These are phyloP conservation scores for Rubus idaeus DNA, from an alignment of 306 rosid genomes.

Conservation along the genomic window DNA sequence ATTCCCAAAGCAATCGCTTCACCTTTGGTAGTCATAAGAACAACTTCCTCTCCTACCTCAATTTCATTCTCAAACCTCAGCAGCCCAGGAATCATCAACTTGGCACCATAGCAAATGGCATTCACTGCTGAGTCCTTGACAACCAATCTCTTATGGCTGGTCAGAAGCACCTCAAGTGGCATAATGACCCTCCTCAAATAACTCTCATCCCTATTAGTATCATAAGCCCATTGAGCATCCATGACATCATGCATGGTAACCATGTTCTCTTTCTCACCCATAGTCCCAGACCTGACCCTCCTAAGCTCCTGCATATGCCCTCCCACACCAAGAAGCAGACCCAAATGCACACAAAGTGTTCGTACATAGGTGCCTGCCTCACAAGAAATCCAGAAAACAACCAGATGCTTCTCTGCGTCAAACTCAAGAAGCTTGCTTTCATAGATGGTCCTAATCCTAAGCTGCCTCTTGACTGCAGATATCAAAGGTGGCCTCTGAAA, in stretches of 20 bases:
- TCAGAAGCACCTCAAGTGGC: conserved; percentile 72
- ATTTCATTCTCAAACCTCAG: conserved; percentile 78
- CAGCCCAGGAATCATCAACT: conserved; percentile 83
- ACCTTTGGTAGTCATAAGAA: conserved; percentile 80
- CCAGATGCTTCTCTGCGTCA: conserved; percentile 66
- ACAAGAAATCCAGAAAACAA: conserved; percentile 71
- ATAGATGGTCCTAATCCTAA: conserved; percentile 78
- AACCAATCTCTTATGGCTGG: conserved; percentile 78
- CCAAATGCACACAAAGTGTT: conserved; percentile 82
- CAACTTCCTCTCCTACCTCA: conserved; percentile 78
- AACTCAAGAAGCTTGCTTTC: conserved; percentile 89
- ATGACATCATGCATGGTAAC: conserved; percentile 86
- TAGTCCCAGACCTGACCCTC: conserved; percentile 75
- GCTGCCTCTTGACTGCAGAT: conserved; percentile 84
- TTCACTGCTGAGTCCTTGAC: conserved; percentile 86
- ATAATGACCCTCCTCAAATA: conserved; percentile 78
- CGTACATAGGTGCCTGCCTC: conserved; percentile 89
- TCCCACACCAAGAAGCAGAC: conserved; percentile 82
- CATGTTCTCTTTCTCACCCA: conserved; percentile 91
- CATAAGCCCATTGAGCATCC: conserved; percentile 83
- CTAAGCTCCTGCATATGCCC: conserved; percentile 89
- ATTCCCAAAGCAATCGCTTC: conserved; percentile 85
- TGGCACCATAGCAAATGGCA: conserved; percentile 87
- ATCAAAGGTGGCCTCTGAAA: conserved; percentile 83
- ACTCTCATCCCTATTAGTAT: conserved; percentile 63